Evolutionary conservation across 306 rosid genomes (phyloP).

Genomic region (Abrus precatorius): DNA sequence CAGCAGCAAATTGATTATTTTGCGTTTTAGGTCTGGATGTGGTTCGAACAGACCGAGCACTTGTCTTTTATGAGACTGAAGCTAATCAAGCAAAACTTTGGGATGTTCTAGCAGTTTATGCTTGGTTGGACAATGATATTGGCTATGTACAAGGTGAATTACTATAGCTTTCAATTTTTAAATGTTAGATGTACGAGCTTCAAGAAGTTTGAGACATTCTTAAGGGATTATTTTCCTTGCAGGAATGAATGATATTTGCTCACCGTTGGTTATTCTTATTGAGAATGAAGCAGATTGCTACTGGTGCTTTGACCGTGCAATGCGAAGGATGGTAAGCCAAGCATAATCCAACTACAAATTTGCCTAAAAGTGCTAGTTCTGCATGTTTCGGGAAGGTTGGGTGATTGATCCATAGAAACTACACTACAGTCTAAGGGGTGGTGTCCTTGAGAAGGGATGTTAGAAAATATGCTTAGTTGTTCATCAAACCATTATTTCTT

Average conservation of each 20-base stretch:
- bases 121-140: conserved; percentile 87
- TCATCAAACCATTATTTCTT: not conserved
- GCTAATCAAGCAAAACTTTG: conserved; percentile 91
- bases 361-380: conserved; percentile 34
- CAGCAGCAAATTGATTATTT: conserved; percentile 50
- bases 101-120: conserved; percentile 87
- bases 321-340: conserved; percentile 89
- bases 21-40: conserved; percentile 84
- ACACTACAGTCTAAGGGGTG: too few relatives aligned
- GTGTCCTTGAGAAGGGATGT: not conserved
- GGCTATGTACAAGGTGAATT: conserved; percentile 92
- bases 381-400: conserved; percentile 33
- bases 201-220: conserved; percentile 46
- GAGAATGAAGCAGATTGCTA: conserved; percentile 89
- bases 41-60: conserved; percentile 86
- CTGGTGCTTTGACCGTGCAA: conserved; percentile 95
- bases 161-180: conserved; percentile 15
- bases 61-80: conserved; percentile 83
- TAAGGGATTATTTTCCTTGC: conserved; percentile 47
- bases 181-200: conserved; percentile 37
- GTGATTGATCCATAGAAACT: conserved; percentile 30
- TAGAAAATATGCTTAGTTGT: conserved; percentile 17
- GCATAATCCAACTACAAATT: conserved; percentile 4
- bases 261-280: conserved; percentile 82
- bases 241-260: conserved; percentile 99